Evolutionary conservation across 345 rosid species (phyloP), one percentile per base, ranked within the genome.

Genomic region (Eutrema yunnanense): DNA sequence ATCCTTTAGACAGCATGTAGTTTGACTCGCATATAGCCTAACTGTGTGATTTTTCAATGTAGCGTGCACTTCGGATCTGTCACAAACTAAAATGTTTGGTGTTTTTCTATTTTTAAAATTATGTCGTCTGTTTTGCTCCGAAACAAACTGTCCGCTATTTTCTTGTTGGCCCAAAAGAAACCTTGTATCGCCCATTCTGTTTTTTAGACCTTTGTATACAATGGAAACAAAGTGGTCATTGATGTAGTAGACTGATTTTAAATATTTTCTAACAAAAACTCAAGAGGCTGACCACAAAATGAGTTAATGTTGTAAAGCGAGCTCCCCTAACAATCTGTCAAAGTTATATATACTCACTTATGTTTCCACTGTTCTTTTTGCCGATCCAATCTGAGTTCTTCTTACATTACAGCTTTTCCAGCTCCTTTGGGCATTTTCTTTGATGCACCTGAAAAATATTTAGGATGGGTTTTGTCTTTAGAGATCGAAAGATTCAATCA

Each of bases 391-490:
- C 57, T 44, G 64, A 36, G 34, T 32, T 32, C 2, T 61, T 61
- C 2, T 62, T 63, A 76, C n/a, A 70, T 48, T 29, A 73, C 77
- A 71, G 81, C 81, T 68, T 62, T 67, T 9, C 81, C 81, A 62
- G 73, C 64, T 62, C 91, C 95, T 66, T 83, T 82, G 8, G 97
- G 98, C 95, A 88, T 84, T 78, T 94, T 89, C 88, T 91, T 94
- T 11, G 96, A 78, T 26, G 75, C 80, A 26, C 81, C 97, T 93
- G 97, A 46, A 66, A 83, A 3, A 74, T 34, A 40, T 12, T 48
- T 41, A 38, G 57, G n/a, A 70, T 2, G 42, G 54, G 27, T 50
- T 81, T 86, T 19, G 34, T 47, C 2, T 38, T 64, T 16, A 65
- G 44, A 50, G 51, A 66, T 32, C 2, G 2, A 42, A 41, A 50